Evolutionary conservation across 225 moss, liverwort and hornwort genomes (phyloP).

Genomic region (Bryum argenteum): DNA sequence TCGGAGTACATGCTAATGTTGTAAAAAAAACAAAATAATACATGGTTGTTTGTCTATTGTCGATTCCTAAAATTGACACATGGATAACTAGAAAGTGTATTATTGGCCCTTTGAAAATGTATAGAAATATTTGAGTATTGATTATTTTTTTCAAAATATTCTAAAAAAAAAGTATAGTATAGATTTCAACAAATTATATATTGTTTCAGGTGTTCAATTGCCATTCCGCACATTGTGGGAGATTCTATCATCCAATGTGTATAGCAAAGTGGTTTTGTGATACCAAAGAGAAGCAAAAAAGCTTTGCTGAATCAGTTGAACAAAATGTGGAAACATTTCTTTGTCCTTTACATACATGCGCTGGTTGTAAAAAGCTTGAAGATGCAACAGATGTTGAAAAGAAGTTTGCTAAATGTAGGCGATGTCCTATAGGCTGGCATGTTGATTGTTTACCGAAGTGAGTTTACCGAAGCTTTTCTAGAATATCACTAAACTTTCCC

Average conservation of each 20-base stretch:
- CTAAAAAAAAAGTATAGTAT: too few relatives aligned
- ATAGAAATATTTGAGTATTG: too few relatives aligned
- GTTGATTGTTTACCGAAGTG: conserved; percentile 52
- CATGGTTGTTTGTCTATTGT: too few relatives aligned
- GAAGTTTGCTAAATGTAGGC: conserved; percentile 54
- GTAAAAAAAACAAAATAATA: too few relatives aligned
- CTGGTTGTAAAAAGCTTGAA: conserved; percentile 48
- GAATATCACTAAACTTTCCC: too few relatives aligned
- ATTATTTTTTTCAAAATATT: too few relatives aligned
- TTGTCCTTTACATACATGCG: conserved; percentile 50
- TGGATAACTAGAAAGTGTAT: too few relatives aligned
- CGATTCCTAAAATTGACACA: too few relatives aligned
- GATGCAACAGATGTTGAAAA: conserved; percentile 42
- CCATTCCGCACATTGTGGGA: conserved; percentile 56
- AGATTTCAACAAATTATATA: neutral
- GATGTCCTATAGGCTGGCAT: conserved; percentile 51
- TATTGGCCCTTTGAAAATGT: too few relatives aligned
- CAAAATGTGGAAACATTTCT: conserved; percentile 50
- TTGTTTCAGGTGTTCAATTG: conserved; percentile 46
- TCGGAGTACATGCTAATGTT: too few relatives aligned
- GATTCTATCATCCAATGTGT: conserved; percentile 53
- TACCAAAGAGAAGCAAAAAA: conserved; percentile 35
- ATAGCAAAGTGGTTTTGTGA: conserved; percentile 35
- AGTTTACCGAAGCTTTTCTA: too few relatives aligned
- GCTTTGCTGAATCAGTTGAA: conserved; percentile 27